Conservation (phyloP, 805 yeast species). For the Teunomyces panamensis region DNA sequence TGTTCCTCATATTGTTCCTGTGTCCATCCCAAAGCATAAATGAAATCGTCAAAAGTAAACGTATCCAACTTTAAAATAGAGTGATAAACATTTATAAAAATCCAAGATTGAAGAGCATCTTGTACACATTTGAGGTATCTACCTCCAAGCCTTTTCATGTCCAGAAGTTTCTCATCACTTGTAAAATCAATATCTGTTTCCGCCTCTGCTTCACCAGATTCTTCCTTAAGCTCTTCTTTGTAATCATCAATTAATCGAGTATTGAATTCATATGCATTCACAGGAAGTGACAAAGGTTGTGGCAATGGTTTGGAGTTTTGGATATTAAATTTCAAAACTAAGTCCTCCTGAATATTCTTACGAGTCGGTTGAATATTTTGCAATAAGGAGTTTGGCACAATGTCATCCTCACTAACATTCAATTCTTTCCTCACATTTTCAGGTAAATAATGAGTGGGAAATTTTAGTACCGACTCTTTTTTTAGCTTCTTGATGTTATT, state of each 20-base stretch:
- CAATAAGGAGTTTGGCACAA: conserved; percentile 1
- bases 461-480: conserved; percentile 7
- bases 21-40: conserved; percentile 54
- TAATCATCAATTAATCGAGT: conserved; percentile 11
- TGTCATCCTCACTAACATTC: conserved; percentile 10
- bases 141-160: conserved; percentile 11
- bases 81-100: conserved; percentile 68
- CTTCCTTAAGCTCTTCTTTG: conserved; percentile 5
- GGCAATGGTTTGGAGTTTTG: conserved; percentile 29
- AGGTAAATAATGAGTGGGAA: conserved; percentile 34
- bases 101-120: conserved; percentile 68
- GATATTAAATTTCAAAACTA: conserved; percentile 27
- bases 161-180: conserved; percentile 7
- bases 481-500: neutral
- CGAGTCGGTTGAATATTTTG: conserved; percentile 25
- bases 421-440: conserved; percentile 17
- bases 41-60: conserved; percentile 76
- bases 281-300: conserved; percentile 19
- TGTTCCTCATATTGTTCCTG: conserved; percentile 34
- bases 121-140: conserved; percentile 19
- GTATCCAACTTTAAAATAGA: conserved; percentile 63
- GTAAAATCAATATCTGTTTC: neutral
- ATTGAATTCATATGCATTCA: conserved; percentile 23
- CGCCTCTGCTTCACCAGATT: neutral
- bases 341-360: conserved; percentile 29